Conservation (phyloP, 2,329 filamentous ascomycete genomes). For the Trichoderma koningiopsis region DNA sequence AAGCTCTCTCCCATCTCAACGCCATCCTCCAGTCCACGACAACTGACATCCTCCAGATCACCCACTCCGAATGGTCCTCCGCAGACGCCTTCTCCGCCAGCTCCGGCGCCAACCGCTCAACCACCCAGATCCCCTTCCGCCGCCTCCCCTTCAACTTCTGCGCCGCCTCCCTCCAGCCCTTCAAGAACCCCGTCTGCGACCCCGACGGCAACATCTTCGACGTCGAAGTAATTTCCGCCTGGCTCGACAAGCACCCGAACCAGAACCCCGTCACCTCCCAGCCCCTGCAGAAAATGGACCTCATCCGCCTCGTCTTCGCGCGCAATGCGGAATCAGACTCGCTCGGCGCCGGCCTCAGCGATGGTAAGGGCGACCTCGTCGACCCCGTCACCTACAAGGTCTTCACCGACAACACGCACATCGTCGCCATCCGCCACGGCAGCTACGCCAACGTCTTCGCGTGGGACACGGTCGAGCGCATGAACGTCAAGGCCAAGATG, state of each 20-base stretch:
- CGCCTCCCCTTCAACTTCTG: conserved; percentile 98
- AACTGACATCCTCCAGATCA: conserved; percentile 60
- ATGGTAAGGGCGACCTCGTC: conserved; percentile 75
- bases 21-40: neutral
- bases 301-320: conserved; percentile 88
- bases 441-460: conserved; percentile 93
- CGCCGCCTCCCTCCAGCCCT: conserved; percentile 92
- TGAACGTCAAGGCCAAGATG: conserved; percentile 97
- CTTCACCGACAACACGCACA: conserved; percentile 96
- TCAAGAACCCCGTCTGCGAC: conserved; percentile 92
- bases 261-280: conserved; percentile 89
- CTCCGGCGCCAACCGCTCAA: conserved; percentile 65
- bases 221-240: conserved; percentile 87
- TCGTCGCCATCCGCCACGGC: conserved; percentile 79
- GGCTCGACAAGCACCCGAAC: conserved; percentile 83
- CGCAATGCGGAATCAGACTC: conserved; percentile 76
- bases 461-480: conserved; percentile 89
- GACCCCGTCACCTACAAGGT: conserved; percentile 98
- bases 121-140: conserved; percentile 65
- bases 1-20: conserved; percentile 26
- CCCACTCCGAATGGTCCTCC: conserved; percentile 96
- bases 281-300: conserved; percentile 75
- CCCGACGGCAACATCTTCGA: conserved; percentile 87
- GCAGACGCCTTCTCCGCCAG: conserved; percentile 85
- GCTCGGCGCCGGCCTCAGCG: conserved; percentile 50